phyloP scores from a whole-genome alignment of 345 rosid species.

The Gossypium anomalum region DNA sequence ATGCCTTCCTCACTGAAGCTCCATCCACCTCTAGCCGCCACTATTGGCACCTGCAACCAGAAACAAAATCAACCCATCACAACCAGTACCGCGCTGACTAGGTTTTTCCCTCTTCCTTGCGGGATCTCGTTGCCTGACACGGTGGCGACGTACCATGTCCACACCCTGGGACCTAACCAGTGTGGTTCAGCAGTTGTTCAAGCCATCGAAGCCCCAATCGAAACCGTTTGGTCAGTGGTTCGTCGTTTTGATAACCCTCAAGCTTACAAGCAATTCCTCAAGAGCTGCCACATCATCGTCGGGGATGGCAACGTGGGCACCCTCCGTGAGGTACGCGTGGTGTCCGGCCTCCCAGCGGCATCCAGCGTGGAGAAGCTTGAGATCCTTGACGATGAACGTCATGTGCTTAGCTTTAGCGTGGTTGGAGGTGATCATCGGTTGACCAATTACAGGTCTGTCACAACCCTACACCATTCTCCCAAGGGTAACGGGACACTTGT shows the following conservation, averaged over 20 bases:
- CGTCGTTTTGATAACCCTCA: constrained; percentile 85
- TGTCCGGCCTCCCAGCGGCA: constrained; percentile 83
- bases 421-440: constrained; percentile 94
- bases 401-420: constrained; percentile 74
- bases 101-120: constrained; percentile 27
- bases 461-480: constrained; percentile 54
- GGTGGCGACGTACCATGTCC: constrained; percentile 49
- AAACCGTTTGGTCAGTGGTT: constrained; percentile 75
- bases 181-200: constrained; percentile 63
- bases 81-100: background rate
- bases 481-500: constrained; percentile 49
- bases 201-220: constrained; percentile 53
- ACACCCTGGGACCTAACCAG: constrained; percentile 48
- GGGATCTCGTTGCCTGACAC: constrained; percentile 40
- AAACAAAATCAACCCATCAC: constrained; percentile 16
- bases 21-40: constrained; percentile 24
- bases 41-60: constrained; percentile 21
- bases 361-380: constrained; percentile 77
- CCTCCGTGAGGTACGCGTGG: constrained; percentile 68
- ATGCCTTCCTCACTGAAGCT: constrained; percentile 59
- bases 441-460: constrained; percentile 67
- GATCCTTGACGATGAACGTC: constrained; percentile 77
- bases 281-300: constrained; percentile 59
- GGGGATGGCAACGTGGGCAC: constrained; percentile 78
- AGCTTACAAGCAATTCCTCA: constrained; percentile 74